Conservation (phyloP, 2,329 filamentous ascomycete genomes). For the Colletotrichum noveboracense region DNA sequence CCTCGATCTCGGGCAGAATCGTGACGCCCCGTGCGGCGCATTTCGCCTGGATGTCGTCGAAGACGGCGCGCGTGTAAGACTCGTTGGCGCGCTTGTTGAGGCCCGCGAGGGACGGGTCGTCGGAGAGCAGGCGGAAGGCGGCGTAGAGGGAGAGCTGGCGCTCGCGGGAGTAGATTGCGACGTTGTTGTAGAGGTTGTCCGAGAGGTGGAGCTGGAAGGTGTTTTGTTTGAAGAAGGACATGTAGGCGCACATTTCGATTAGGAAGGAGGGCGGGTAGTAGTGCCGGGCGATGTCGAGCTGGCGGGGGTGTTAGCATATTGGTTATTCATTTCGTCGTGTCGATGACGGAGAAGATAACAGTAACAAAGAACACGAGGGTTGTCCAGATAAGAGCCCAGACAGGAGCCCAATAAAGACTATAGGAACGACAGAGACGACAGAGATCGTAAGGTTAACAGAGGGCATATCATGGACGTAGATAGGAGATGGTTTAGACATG, state of each 20-base stretch:
- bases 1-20: conserved; percentile 64
- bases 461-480: no score
- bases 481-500: no score
- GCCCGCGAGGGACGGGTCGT: conserved; percentile 49
- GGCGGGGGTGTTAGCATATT: not conserved
- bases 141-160: conserved; percentile 56
- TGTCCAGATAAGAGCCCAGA: no score
- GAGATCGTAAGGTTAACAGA: no score
- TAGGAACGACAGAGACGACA: not conserved
- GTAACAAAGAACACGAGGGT: no score
- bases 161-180: conserved; percentile 51
- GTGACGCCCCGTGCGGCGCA: conserved; percentile 62
- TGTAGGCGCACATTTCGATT: conserved; percentile 62
- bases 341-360: not conserved
- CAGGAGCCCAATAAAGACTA: no score
- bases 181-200: conserved; percentile 60
- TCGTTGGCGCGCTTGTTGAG: conserved; percentile 59
- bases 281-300: conserved; percentile 58
- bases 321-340: no score
- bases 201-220: conserved; percentile 63
- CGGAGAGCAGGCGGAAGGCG: conserved; percentile 59
- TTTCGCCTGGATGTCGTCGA: conserved; percentile 54
- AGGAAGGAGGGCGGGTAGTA: conserved; percentile 61
- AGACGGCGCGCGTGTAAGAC: conserved; percentile 55
- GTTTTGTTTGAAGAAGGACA: conserved; percentile 67